Conservation (phyloP, 768 basidiomycete species). For the Auricularia auricula-judae region DNA sequence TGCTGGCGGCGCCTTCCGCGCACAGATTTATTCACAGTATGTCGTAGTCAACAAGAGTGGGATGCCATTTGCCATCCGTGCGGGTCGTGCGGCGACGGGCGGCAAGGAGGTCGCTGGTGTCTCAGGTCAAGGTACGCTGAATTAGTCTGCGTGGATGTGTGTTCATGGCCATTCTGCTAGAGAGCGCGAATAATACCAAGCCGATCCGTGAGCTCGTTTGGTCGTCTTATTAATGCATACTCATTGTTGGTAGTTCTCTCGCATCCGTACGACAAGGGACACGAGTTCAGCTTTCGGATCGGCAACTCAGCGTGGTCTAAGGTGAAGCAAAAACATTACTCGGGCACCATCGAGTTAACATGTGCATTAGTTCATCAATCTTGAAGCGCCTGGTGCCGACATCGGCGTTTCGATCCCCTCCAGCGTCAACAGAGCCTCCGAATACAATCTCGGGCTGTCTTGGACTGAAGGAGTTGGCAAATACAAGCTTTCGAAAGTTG, state of each 20-base stretch:
- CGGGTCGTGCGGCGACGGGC: slow-evolving; percentile 43
- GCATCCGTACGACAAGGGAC: slow-evolving; percentile 65
- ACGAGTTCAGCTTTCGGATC: slow-evolving; percentile 73
- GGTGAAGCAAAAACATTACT: slow-evolving; percentile 25
- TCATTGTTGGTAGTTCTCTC: slow-evolving; percentile 57
- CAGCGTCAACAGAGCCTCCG: slow-evolving; percentile 46
- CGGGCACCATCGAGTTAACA: neutral
- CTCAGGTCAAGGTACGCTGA: slow-evolving; percentile 39
- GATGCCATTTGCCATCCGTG: slow-evolving; percentile 58
- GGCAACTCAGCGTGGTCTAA: slow-evolving; percentile 86
- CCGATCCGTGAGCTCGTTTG: slow-evolving; percentile 8
- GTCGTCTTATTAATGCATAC: neutral
- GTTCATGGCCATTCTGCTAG: neutral
- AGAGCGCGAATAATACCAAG: neutral
- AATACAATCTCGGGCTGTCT: slow-evolving; percentile 76
- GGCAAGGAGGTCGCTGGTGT: slow-evolving; percentile 82
- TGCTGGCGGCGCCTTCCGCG: slow-evolving; percentile 91
- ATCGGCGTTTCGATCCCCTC: slow-evolving; percentile 47
- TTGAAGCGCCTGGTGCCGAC: slow-evolving; percentile 91
- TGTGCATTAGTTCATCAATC: slow-evolving; percentile 52
- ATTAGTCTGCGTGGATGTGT: neutral
- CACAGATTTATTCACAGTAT: slow-evolving; percentile 88
- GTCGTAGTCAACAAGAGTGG: slow-evolving; percentile 89
- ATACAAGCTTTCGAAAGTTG: slow-evolving; percentile 91
- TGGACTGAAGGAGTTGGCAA: slow-evolving; percentile 94